A percentile compares a stretch with the other conserved stretches of the same genome.
Conservation (phyloP, 176 grass and related monocot genomes). For the Aegilops longissima region DNA sequence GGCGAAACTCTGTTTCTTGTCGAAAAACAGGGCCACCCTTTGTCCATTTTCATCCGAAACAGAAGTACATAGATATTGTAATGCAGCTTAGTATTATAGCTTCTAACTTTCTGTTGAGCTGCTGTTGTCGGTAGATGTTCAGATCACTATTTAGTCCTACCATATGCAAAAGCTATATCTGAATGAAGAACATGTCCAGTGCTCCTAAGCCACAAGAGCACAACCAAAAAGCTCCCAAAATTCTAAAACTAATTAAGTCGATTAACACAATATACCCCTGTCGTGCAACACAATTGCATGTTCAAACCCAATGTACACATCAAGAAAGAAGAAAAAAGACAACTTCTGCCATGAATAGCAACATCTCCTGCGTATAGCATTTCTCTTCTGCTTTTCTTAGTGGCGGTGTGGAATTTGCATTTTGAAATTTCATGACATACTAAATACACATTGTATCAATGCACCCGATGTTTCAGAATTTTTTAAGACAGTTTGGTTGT, state of each 20-base stretch:
- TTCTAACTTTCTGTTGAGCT: not conserved
- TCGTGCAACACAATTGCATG: not conserved
- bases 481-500: not conserved
- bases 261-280: not conserved
- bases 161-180: slow-evolving; percentile 12
- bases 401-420: not conserved
- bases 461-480: not conserved
- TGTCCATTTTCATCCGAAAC: not conserved
- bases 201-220: not conserved
- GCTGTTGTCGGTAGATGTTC: not conserved
- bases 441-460: not conserved
- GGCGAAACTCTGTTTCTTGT: not conserved
- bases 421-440: not conserved
- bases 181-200: not conserved
- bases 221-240: not conserved
- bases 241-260: not conserved
- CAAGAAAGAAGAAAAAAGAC: not conserved
- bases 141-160: not conserved
- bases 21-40: not conserved
- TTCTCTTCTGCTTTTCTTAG: not conserved
- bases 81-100: not conserved
- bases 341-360: not conserved
- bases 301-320: not conserved
- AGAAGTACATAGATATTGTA: not conserved
- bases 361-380: not conserved